Percentiles rank a stretch among this genome's conserved stretches.
Evolutionary conservation across 192 early-diverging fungal genomes (phyloP).

Genomic region (Backusella parvicylindrica): DNA sequence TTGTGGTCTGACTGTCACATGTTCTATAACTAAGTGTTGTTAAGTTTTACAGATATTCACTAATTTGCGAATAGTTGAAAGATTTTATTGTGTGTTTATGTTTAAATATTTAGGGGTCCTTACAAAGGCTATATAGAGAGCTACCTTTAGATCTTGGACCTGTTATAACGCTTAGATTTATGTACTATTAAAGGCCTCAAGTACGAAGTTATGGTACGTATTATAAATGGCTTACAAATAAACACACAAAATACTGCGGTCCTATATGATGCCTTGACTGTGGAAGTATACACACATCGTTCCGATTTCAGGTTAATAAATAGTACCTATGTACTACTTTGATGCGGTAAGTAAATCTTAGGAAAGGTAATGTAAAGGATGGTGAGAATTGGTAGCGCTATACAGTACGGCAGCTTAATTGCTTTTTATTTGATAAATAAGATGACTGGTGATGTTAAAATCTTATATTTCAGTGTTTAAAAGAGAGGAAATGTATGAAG

Average conservation of each 20-base stretch:
- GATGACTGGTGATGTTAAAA: neutral
- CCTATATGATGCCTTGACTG: neutral
- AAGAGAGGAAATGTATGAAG: too few species aligned
- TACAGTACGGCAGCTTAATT: neutral
- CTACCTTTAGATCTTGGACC: neutral
- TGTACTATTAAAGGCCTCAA: neutral
- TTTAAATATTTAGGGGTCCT: neutral
- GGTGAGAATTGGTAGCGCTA: neutral
- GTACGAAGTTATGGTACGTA: neutral
- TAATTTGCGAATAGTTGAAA: neutral
- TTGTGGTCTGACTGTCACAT: constrained; percentile 1
- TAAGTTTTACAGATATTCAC: neutral
- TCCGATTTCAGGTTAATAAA: neutral
- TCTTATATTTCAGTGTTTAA: too few species aligned
- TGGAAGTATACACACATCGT: neutral
- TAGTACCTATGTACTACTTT: too few species aligned
- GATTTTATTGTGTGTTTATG: neutral
- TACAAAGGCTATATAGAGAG: neutral
- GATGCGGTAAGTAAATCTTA: too few species aligned
- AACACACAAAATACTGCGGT: neutral
- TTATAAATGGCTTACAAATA: neutral
- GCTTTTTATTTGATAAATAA: neutral
- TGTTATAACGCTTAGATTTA: neutral
- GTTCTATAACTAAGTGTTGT: neutral
- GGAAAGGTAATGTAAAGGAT: neutral